Base-by-base conservation (phyloP, 1,284 basidiomycete genomes). In the Volvariella surrecta region DNA sequence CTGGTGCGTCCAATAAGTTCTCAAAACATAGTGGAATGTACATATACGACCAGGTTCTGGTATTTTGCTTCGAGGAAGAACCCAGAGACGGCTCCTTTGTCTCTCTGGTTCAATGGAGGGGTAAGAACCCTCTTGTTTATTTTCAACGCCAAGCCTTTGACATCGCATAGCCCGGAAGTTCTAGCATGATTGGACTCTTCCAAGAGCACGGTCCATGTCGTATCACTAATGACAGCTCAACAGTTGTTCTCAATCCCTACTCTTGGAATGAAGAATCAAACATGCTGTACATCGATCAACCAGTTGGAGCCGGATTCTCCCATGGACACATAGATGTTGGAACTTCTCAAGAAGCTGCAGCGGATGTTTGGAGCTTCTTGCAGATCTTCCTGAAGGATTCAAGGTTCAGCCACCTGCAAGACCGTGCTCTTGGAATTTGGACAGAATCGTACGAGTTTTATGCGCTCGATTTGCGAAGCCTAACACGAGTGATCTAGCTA, bases 181-280 rank as follows among this genome's bases (percentile, higher is more conserved):
- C 75, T 3, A 76, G 73, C 43, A 80, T 82, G 74, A 71, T 82
- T 34, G 81, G 81, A 11, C 63, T 84, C 13, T 71, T 84, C 53
- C 79, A 82, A 52, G 81, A 80, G 53, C 62, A 72, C 38, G 76
- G 78, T 0, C 77, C 82, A 3, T 84, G 81, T 55, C 67, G 73
- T 13, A 76, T 81, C 45, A 74, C 66, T 28, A 76, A 76, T 45
- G 74, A 80, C 47, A 74, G 69, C 45, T 65, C 58, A 1, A 60
- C 67, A 21, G 71, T 79, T 16, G 63, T 63, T 9, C 55, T 69
- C 45, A 83, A 85, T 52, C 74, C 74, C 0, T 73, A 64, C 52
- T 75, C 77, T 0, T 85, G 81, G 80, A 83, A 79, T 59, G 73
- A 73, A 48, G 64, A 74, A 37, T 70, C 74, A 4, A 79, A 84